Percentiles rank a stretch among this genome's conserved stretches.
phyloP scores from a whole-genome alignment of 352 stramenopile species.

The Globisporangium middletonii region DNA sequence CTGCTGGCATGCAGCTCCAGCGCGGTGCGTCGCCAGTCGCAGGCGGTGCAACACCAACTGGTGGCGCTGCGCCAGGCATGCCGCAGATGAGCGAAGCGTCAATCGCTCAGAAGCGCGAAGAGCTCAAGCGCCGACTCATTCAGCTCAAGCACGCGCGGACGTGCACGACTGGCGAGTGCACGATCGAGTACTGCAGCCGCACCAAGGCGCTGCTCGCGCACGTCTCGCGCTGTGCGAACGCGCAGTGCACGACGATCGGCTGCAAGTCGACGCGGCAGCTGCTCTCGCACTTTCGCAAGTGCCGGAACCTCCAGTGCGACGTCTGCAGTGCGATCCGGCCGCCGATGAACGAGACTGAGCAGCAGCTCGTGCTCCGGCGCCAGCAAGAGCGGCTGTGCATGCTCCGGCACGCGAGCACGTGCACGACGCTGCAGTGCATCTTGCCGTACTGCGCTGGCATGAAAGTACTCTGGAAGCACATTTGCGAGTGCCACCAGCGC shows the following conservation, averaged over 20 bases:
- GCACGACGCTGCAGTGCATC: constrained; percentile 52
- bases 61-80: constrained; percentile 34
- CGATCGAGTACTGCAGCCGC: constrained; percentile 76
- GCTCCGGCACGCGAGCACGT: constrained; percentile 83
- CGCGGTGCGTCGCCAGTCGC: constrained; percentile 6
- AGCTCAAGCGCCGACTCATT: constrained; percentile 79
- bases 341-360: constrained; percentile 85
- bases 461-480: constrained; percentile 89
- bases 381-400: constrained; percentile 86
- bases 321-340: constrained; percentile 84
- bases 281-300: constrained; percentile 86
- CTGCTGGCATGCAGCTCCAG: constrained; percentile 11
- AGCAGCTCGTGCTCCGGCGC: constrained; percentile 74
- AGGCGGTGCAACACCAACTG: constrained; percentile 19
- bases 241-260: constrained; percentile 80
- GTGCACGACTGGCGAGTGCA: constrained; percentile 65
- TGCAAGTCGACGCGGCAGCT: constrained; percentile 86
- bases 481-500: constrained; percentile 85
- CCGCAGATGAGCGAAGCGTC: constrained; percentile 74
- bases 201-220: constrained; percentile 78
- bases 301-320: constrained; percentile 81
- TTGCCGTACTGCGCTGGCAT: constrained; percentile 84
- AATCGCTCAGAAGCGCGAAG: constrained; percentile 81
- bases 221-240: constrained; percentile 79
- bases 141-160: constrained; percentile 85